phyloP scores from a whole-genome alignment of 495 filamentous ascomycete genomes.

The Hyaloscypha bicolor region DNA sequence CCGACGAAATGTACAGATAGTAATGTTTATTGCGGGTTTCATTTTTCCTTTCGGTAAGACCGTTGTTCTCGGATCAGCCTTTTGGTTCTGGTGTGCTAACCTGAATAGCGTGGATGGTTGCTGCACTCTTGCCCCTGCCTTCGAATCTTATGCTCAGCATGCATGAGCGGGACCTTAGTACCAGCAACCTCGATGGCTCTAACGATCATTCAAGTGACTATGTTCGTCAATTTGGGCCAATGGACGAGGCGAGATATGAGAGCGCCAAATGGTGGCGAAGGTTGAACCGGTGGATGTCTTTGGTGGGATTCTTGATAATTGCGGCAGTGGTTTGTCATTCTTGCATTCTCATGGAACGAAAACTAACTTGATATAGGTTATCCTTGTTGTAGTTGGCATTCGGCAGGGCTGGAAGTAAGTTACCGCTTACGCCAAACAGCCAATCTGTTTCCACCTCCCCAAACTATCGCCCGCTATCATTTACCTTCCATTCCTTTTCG shows the following conservation, averaged over 20 bases:
- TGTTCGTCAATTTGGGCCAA: conserved; percentile 27
- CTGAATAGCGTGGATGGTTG: conserved; percentile 77
- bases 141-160: conserved; percentile 48
- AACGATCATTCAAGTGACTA: conserved; percentile 31
- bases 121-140: conserved; percentile 80
- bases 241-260: conserved; percentile 68
- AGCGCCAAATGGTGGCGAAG: conserved; percentile 93
- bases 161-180: conserved; percentile 41
- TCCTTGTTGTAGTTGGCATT: conserved; percentile 30
- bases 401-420: conserved; percentile 39
- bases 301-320: conserved; percentile 77
- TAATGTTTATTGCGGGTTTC: conserved; percentile 88
- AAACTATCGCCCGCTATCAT: too few relatives aligned
- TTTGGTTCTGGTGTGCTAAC: conserved; percentile 4
- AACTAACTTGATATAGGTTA: conserved; percentile 17
- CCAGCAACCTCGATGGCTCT: conserved; percentile 25
- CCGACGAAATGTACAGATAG: conserved; percentile 76
- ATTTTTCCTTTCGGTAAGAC: conserved; percentile 75
- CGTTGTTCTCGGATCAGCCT: background rate
- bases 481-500: too few relatives aligned
- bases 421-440: background rate
- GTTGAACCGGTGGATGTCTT: conserved; percentile 84
- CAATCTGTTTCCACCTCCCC: too few relatives aligned
- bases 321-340: conserved; percentile 52
- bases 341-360: background rate